Percentiles rank a stretch among this genome's conserved stretches.
Conservation (phyloP, 805 yeast species). For the Ogataea henricii region DNA sequence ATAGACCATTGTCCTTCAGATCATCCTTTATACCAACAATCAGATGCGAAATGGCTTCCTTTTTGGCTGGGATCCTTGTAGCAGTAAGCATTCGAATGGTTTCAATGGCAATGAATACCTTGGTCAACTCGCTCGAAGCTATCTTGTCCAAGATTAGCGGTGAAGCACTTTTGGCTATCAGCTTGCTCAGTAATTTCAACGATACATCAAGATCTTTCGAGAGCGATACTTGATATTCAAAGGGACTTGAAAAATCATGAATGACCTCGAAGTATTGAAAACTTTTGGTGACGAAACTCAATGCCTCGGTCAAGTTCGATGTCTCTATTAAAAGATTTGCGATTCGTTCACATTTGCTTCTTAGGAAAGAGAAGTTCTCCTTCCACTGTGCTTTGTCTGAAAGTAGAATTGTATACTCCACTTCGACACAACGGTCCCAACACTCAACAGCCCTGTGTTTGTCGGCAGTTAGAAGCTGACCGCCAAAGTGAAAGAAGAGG, state of each 20-base stretch:
- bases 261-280: conserved; percentile 21
- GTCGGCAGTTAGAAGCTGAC: conserved; percentile 19
- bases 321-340: conserved; percentile 32
- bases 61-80: conserved; percentile 22
- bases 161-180: conserved; percentile 19
- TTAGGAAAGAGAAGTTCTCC: conserved; percentile 22
- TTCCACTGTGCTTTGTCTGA: background rate
- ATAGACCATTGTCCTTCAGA: conserved; percentile 32
- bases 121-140: conserved; percentile 24
- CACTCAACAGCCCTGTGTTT: conserved; percentile 16
- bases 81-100: conserved; percentile 28
- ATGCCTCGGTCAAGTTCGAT: conserved; percentile 17
- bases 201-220: conserved; percentile 13
- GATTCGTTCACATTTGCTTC: conserved; percentile 38
- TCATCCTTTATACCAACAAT: conserved; percentile 26
- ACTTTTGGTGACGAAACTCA: conserved; percentile 21
- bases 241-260: background rate
- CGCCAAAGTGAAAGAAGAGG: conserved; percentile 44
- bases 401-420: conserved; percentile 33
- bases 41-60: conserved; percentile 25
- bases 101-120: conserved; percentile 21
- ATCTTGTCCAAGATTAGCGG: conserved; percentile 10
- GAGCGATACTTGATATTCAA: conserved; percentile 12
- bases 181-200: conserved; percentile 25
- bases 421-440: conserved; percentile 33